phyloP scores from a whole-genome alignment of 2,329 filamentous ascomycete genomes.

The Byssochlamys sp. region DNA sequence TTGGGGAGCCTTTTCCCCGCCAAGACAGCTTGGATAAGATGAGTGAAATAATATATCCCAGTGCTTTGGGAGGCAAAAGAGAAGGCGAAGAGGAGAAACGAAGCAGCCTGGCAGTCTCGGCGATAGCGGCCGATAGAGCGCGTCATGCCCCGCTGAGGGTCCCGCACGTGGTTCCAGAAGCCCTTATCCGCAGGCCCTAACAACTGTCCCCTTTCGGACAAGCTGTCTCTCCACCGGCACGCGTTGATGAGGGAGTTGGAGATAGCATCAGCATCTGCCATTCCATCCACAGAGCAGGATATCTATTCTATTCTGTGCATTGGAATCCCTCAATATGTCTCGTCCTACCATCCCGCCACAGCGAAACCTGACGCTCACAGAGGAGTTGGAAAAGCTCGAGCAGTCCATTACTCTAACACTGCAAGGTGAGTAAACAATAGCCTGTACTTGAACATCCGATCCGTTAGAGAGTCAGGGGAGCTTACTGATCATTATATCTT shows the following conservation, averaged over 20 bases:
- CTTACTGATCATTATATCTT: constrained; percentile 6
- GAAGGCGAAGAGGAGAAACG: neutral
- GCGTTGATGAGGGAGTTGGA: neutral
- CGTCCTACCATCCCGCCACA: constrained; percentile 39
- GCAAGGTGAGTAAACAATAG: constrained; percentile 53
- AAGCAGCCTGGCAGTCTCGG: neutral
- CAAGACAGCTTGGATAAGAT: constrained; percentile 3
- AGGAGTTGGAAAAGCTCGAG: constrained; percentile 90
- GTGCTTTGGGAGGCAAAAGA: neutral
- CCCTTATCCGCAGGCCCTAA: constrained; percentile 29
- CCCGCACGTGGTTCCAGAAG: constrained; percentile 19
- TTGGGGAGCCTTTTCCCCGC: neutral
- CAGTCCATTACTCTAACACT: constrained; percentile 93
- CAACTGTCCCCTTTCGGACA: constrained; percentile 20
- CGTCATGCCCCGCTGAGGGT: constrained; percentile 6
- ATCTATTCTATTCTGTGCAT: neutral
- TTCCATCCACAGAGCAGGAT: neutral
- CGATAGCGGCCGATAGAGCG: constrained; percentile 2
- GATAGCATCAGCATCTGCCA: neutral
- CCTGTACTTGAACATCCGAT: constrained; percentile 4
- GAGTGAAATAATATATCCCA: neutral
- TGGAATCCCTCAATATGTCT: constrained; percentile 34
- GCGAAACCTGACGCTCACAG: constrained; percentile 67
- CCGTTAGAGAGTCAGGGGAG: constrained; percentile 3
- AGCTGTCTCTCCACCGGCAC: constrained; percentile 18